Conservation (phyloP, 2,329 filamentous ascomycete genomes). For the Beauveria medogensis region DNA sequence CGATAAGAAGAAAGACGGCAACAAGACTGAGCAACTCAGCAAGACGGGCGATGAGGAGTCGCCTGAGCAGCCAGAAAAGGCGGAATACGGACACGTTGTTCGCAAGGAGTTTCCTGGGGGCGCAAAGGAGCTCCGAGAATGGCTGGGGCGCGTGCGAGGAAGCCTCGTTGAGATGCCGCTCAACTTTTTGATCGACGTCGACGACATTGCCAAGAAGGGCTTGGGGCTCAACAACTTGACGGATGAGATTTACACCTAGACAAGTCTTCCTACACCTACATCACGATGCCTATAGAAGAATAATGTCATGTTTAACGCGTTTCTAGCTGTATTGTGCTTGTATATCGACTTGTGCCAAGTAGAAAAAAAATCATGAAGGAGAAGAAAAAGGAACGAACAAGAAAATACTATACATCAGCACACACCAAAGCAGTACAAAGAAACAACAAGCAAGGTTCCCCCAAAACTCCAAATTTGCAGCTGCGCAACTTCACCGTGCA, state of each 20-base stretch:
- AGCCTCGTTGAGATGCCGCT: slow-evolving; percentile 85
- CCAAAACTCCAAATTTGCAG: slow-evolving; percentile 4
- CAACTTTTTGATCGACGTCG: slow-evolving; percentile 70
- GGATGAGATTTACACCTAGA: slow-evolving; percentile 60
- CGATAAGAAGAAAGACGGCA: not conserved
- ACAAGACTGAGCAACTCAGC: slow-evolving; percentile 32
- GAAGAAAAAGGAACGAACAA: not conserved
- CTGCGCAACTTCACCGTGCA: not conserved
- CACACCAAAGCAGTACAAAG: slow-evolving; percentile 9
- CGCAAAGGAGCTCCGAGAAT: slow-evolving; percentile 63
- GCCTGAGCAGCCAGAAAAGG: slow-evolving; percentile 41
- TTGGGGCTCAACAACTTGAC: slow-evolving; percentile 64
- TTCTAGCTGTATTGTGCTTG: not conserved
- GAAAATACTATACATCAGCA: slow-evolving; percentile 3
- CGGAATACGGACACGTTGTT: slow-evolving; percentile 82
- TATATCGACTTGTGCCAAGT: not conserved
- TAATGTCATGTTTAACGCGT: not conserved
- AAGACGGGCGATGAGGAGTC: slow-evolving; percentile 40
- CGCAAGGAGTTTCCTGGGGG: slow-evolving; percentile 69
- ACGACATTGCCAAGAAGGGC: slow-evolving; percentile 80
- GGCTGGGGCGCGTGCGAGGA: slow-evolving; percentile 57
- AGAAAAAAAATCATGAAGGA: not conserved
- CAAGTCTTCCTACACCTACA: not conserved
- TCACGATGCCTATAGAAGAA: not conserved
- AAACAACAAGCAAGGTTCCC: slow-evolving; percentile 7